phyloP scores from a whole-genome alignment of 805 yeast species.

The Candida suzukii region DNA sequence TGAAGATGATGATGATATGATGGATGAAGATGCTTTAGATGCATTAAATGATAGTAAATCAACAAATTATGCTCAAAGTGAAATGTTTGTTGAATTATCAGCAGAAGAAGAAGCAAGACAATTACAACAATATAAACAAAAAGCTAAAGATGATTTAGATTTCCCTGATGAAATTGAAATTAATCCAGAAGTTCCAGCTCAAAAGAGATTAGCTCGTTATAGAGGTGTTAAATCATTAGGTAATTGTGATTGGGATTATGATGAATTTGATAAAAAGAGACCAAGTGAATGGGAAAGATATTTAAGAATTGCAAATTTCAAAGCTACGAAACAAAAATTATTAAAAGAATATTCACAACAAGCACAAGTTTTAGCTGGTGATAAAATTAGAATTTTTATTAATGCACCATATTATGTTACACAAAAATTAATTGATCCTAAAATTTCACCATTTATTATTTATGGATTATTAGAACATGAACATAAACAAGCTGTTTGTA shows the following conservation, averaged over 20 bases:
- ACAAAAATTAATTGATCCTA: conserved; percentile 36
- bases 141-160: conserved; percentile 78
- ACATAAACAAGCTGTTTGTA: conserved; percentile 76
- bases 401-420: conserved; percentile 45
- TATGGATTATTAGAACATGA: conserved; percentile 81
- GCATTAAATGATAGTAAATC: conserved; percentile 21
- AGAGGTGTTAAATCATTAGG: conserved; percentile 83
- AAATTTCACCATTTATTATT: conserved; percentile 46
- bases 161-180: conserved; percentile 95
- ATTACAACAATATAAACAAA: conserved; percentile 54
- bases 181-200: conserved; percentile 66
- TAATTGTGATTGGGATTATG: conserved; percentile 79
- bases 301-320: conserved; percentile 67
- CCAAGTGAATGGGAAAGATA: conserved; percentile 78
- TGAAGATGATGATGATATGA: conserved; percentile 13
- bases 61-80: conserved; percentile 27
- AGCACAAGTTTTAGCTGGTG: conserved; percentile 54
- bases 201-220: conserved; percentile 67
- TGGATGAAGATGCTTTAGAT: conserved; percentile 33
- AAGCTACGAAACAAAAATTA: conserved; percentile 64
- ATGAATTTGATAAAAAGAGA: conserved; percentile 63
- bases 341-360: conserved; percentile 49
- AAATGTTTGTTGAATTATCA: conserved; percentile 63
- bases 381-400: conserved; percentile 51
- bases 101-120: conserved; percentile 83